Evolutionary conservation across 805 yeast species (phyloP).

Genomic region (Saccharomycopsis synnaedendra): DNA sequence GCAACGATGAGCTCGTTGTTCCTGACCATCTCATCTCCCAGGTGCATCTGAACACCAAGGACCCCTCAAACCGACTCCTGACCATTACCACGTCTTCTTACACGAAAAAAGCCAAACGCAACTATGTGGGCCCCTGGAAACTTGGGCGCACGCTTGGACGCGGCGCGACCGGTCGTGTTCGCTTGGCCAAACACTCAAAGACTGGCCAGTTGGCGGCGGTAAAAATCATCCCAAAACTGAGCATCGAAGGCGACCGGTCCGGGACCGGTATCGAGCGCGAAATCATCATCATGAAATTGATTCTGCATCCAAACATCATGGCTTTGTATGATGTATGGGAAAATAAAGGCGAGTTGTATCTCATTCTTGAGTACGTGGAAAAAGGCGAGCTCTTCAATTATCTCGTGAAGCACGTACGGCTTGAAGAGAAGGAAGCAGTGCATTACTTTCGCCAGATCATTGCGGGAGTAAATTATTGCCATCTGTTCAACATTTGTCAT

Average conservation of each 20-base stretch:
- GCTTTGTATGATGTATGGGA: conserved; percentile 83
- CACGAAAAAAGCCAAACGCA: conserved; percentile 15
- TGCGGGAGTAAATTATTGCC: conserved; percentile 74
- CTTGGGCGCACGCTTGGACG: conserved; percentile 89
- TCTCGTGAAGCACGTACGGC: conserved; percentile 75
- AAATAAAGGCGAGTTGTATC: conserved; percentile 67
- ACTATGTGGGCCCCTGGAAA: conserved; percentile 83
- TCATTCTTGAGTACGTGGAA: conserved; percentile 90
- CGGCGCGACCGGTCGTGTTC: conserved; percentile 94
- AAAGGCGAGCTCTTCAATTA: conserved; percentile 95
- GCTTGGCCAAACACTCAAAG: conserved; percentile 76
- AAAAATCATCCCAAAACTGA: conserved; percentile 84
- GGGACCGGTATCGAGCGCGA: conserved; percentile 32
- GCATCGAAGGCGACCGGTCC: conserved; percentile 32
- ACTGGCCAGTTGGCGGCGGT: conserved; percentile 93
- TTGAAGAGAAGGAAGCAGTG: conserved; percentile 84
- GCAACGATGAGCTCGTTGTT: conserved; percentile 11
- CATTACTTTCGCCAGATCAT: conserved; percentile 81
- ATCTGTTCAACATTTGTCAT: conserved; percentile 78
- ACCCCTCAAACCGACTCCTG: conserved; percentile 7
- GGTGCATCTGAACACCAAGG: conserved; percentile 7
- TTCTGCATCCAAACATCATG: conserved; percentile 69
- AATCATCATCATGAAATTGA: conserved; percentile 73
- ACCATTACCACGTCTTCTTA: conserved; percentile 14
- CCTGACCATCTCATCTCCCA: conserved; percentile 13